phyloP scores from a whole-genome alignment of 495 filamentous ascomycete genomes.

The Bathelium albidoporum region DNA sequence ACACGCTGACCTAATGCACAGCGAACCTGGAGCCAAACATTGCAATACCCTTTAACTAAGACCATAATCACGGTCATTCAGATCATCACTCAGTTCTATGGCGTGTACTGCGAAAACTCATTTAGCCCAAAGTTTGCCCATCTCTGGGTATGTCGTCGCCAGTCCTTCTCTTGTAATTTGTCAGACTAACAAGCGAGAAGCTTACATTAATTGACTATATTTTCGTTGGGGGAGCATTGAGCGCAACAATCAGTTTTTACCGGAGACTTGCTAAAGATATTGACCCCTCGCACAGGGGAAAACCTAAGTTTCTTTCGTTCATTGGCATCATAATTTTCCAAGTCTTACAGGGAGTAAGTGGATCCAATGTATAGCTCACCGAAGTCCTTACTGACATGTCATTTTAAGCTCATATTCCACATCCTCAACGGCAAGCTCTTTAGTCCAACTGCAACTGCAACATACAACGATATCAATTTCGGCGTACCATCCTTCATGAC shows the following conservation, averaged over 20 bases:
- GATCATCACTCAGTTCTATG: constrained; percentile 13
- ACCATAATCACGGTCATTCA: constrained; percentile 9
- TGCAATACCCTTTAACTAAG: constrained; percentile 15
- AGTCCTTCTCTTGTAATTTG: neutral
- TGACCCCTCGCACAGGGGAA: neutral
- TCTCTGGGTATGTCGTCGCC: constrained; percentile 3
- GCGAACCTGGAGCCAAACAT: constrained; percentile 4
- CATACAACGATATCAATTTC: constrained; percentile 19
- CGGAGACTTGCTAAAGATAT: constrained; percentile 8
- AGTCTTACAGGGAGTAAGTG: constrained; percentile 11
- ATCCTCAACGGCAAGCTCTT: constrained; percentile 16
- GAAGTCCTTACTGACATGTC: neutral
- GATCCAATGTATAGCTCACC: neutral
- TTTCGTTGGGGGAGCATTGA: constrained; percentile 14
- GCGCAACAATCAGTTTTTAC: constrained; percentile 12
- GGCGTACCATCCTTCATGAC: constrained; percentile 15
- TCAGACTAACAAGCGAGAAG: neutral
- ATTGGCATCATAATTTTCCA: constrained; percentile 13
- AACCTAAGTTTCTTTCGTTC: constrained; percentile 11
- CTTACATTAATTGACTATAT: constrained; percentile 10
- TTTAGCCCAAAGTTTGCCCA: constrained; percentile 14
- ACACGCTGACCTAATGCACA: neutral
- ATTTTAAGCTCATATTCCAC: constrained; percentile 8
- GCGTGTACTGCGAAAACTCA: constrained; percentile 15
- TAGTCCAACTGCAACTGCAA: constrained; percentile 3